Conservation (phyloP, 345 rosid species). For the Euphorbia peplus region DNA sequence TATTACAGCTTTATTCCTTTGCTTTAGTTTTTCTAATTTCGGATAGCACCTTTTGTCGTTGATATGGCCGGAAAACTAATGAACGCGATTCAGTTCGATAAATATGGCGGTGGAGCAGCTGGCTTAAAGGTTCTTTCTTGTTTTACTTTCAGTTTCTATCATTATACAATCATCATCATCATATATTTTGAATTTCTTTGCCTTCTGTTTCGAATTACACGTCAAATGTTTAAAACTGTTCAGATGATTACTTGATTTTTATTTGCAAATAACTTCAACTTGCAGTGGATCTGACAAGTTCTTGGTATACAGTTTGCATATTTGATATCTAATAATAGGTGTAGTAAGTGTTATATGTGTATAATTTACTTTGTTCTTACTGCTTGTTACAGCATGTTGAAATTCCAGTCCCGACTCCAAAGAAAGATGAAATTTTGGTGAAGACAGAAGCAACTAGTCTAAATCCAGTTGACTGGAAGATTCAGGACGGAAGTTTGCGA, state of each 20-base stretch:
- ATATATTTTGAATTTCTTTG: not conserved
- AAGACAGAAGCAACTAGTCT: slow-evolving; percentile 56
- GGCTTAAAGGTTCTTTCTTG: slow-evolving; percentile 38
- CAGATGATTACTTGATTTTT: not conserved
- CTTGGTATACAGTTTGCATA: too few species aligned
- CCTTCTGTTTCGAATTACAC: not conserved
- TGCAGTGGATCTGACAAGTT: too few species aligned
- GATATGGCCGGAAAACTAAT: slow-evolving; percentile 39
- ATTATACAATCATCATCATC: not conserved
- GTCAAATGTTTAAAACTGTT: not conserved
- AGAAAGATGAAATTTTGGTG: slow-evolving; percentile 49
- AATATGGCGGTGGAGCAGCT: slow-evolving; percentile 46
- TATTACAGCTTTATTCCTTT: not conserved
- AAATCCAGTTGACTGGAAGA: slow-evolving; percentile 70
- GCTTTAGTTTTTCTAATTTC: not conserved
- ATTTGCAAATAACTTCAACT: not conserved
- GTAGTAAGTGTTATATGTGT: not conserved
- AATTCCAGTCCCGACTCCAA: slow-evolving; percentile 47
- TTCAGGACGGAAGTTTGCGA: slow-evolving; percentile 60
- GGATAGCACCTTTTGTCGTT: not conserved
- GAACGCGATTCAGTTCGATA: slow-evolving; percentile 36
- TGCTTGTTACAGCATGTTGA: slow-evolving; percentile 51
- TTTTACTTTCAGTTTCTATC: not conserved
- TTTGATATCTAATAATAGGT: too few species aligned
- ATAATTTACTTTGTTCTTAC: too few species aligned